Base-by-base conservation (phyloP, 768 basidiomycete species). In the Psilocybe azurescens region DNA sequence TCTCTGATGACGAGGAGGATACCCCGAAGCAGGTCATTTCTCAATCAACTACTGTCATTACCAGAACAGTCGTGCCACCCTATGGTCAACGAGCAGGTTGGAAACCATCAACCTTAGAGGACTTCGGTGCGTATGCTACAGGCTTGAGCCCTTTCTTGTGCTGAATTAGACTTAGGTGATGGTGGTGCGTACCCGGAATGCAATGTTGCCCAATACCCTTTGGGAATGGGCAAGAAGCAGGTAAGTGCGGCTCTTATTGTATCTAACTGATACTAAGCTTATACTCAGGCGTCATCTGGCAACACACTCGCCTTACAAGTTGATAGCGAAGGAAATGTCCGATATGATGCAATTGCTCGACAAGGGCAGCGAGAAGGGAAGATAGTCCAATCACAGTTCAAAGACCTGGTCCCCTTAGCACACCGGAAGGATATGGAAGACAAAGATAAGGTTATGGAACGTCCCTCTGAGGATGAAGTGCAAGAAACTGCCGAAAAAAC, bases 241-340 rank as follows among this genome's bases (percentile, higher is more conserved):
- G 95, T 90, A 56, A 65, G 87, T 72, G 14, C 9, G 13, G 54
- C 16, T 24, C 6, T 28, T 16, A n/a, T 9, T 7, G 3, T 11
- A 11, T 41, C 11, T n/a, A 53, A 3, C n/a, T 14, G 20, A 3
- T 3, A 32, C 41, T 60, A 46, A 64, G 28, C 50, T 14, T 64
- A 39, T 32, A 49, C 24, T 48, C 48, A 97, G 94, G 89, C 92
- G 1, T 89, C 93, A 4, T 89, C 93, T 24, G 97, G 97, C 5
- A 97, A 96, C 70, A 99, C 97, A 0, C 85, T 99, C 8, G 95
- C 97, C 5, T 85, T 99, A 3, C 96, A 97, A 83, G 97, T 99
- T 30, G 97, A 99, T 71, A 87, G 86, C 61, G 96, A 97, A 74
- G 97, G 97, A 50, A 96, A 95, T 64, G 95, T 99, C 55, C 90